Percentiles rank a stretch among this genome's conserved stretches.
These are phyloP conservation scores for Phytophthora pini DNA, from an alignment of 352 stramenopile species.

Conservation along the genomic window DNA sequence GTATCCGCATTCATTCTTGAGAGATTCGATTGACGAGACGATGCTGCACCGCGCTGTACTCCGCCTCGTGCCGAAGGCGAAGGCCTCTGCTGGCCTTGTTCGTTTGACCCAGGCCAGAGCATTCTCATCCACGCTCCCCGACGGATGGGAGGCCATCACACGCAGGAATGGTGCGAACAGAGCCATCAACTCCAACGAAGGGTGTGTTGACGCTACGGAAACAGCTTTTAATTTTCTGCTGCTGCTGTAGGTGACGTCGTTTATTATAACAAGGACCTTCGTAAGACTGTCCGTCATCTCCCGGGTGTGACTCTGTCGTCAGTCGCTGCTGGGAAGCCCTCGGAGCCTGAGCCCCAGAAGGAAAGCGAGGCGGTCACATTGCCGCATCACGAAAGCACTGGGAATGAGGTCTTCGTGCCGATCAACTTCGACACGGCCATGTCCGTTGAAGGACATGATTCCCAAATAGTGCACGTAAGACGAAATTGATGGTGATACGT, in stretches of 20 bases:
- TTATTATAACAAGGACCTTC: constrained; percentile 68
- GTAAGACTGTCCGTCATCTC: constrained; percentile 65
- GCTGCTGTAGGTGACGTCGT: constrained; percentile 56
- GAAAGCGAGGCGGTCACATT: constrained; percentile 12
- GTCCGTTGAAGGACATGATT: constrained; percentile 84
- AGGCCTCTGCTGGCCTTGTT: neutral
- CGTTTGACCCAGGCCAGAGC: constrained; percentile 7
- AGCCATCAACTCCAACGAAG: neutral
- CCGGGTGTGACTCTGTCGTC: constrained; percentile 37
- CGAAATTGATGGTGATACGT: constrained; percentile 3
- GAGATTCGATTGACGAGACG: constrained; percentile 23
- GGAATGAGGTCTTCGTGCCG: constrained; percentile 68
- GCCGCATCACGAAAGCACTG: constrained; percentile 43
- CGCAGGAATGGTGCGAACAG: constrained; percentile 57
- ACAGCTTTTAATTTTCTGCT: neutral
- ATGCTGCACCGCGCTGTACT: constrained; percentile 29
- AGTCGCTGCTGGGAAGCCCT: constrained; percentile 8
- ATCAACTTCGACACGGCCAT: constrained; percentile 87
- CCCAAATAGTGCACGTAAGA: constrained; percentile 83
- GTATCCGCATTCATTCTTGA: constrained; percentile 31
- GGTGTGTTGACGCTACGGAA: too few relatives aligned
- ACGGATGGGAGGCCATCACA: constrained; percentile 67
- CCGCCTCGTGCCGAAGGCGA: constrained; percentile 9
- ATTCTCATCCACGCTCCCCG: constrained; percentile 47
- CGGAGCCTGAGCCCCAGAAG: constrained; percentile 13